Evolutionary conservation across 768 basidiomycete species (phyloP).

Genomic region (Hydnum rufescens): DNA sequence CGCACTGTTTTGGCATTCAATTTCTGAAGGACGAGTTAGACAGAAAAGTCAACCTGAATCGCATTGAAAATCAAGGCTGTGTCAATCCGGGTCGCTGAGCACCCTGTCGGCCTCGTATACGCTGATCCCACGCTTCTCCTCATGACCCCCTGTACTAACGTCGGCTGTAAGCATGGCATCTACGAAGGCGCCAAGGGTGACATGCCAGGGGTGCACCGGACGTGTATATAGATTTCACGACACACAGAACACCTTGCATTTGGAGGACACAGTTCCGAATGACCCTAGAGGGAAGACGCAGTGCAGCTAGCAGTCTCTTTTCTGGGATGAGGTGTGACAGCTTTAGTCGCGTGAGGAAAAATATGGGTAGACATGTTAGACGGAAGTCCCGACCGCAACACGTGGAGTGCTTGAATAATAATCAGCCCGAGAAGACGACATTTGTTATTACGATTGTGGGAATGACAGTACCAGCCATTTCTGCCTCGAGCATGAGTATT

Average conservation of each 20-base stretch:
- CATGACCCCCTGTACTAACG: constrained; percentile 13
- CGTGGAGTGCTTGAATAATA: constrained; percentile 76
- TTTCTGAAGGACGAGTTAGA: too few relatives aligned
- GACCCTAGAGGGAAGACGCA: constrained; percentile 69
- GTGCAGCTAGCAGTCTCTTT: constrained; percentile 13
- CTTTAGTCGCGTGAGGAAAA: not conserved
- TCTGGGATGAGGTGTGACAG: not conserved
- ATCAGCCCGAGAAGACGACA: constrained; percentile 92
- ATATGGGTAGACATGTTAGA: not conserved
- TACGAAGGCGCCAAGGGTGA: constrained; percentile 55
- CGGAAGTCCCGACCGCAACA: constrained; percentile 37
- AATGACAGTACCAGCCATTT: constrained; percentile 99
- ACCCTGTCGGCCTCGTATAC: constrained; percentile 77
- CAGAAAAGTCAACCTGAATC: too few relatives aligned
- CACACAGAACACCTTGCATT: constrained; percentile 72
- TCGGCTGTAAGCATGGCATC: constrained; percentile 36
- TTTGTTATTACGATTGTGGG: constrained; percentile 99
- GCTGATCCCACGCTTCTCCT: constrained; percentile 39
- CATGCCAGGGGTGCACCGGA: constrained; percentile 53
- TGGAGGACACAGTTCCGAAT: constrained; percentile 42
- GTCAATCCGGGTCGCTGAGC: constrained; percentile 84
- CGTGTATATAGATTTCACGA: constrained; percentile 55
- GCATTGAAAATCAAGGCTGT: too few relatives aligned
- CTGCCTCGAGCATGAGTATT: constrained; percentile 22
- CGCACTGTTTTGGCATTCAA: too few relatives aligned